phyloP scores from a whole-genome alignment of 129 eudicot species.

The Gnaphalium uliginosum region DNA sequence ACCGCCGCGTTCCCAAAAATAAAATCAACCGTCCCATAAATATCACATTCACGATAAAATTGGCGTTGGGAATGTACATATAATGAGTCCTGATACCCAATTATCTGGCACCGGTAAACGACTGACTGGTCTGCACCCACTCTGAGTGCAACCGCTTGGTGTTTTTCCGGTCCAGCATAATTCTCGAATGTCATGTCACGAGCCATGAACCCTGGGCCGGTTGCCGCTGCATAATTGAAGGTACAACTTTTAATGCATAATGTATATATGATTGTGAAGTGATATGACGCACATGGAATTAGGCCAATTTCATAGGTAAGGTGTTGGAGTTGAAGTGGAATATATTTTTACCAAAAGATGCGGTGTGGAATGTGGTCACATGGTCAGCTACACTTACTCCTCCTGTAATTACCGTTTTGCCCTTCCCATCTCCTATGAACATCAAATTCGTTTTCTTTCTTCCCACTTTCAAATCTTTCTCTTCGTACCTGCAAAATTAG shows the following conservation, averaged over 20 bases:
- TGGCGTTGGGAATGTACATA: constrained; percentile 47
- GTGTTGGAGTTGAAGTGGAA: constrained; percentile 5
- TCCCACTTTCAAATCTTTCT: constrained; percentile 58
- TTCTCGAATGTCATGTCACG: constrained; percentile 45
- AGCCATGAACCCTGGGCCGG: constrained; percentile 48
- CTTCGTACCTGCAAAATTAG: constrained; percentile 49
- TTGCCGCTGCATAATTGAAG: constrained; percentile 36
- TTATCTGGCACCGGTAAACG: constrained; percentile 41
- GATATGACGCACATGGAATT: constrained; percentile 27
- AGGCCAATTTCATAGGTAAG: constrained; percentile 2
- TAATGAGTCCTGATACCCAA: constrained; percentile 51
- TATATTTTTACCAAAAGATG: constrained; percentile 71
- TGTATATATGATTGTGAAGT: constrained; percentile 14
- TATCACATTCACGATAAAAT: constrained; percentile 46
- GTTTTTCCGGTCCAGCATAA: constrained; percentile 44
- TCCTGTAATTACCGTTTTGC: constrained; percentile 64
- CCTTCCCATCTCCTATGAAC: constrained; percentile 73
- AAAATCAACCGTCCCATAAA: constrained; percentile 49
- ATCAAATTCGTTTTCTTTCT: constrained; percentile 68
- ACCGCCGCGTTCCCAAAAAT: constrained; percentile 51
- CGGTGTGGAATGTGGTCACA: constrained; percentile 86
- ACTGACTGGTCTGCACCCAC: constrained; percentile 48
- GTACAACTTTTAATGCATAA: background rate
- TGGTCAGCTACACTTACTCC: constrained; percentile 49
- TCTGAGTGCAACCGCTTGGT: constrained; percentile 50